phyloP scores from a whole-genome alignment of 2,329 filamentous ascomycete species.

The Fusarium nygamai region DNA sequence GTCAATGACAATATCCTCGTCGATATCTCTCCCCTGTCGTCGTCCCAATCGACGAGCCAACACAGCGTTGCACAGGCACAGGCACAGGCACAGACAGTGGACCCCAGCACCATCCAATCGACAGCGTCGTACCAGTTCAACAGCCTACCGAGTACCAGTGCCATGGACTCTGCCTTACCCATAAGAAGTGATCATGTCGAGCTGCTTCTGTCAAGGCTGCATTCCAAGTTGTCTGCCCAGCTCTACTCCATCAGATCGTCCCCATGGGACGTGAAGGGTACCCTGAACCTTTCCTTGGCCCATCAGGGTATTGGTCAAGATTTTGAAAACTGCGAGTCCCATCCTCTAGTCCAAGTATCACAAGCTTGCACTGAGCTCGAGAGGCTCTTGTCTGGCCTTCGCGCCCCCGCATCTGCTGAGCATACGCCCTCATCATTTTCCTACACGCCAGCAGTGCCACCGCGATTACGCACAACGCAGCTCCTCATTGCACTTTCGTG shows the following conservation, averaged over 20 bases:
- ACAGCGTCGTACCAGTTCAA: background rate
- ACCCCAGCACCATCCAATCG: background rate
- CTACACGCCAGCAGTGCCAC: background rate
- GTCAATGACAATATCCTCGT: background rate
- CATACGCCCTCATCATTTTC: background rate
- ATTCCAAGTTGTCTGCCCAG: background rate
- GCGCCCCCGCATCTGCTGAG: background rate
- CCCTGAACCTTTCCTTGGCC: slow-evolving; percentile 66
- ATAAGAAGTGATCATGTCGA: background rate
- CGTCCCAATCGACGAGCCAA: background rate
- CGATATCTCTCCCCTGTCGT: background rate
- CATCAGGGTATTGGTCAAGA: background rate
- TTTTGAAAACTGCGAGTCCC: background rate
- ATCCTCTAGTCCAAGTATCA: slow-evolving; percentile 6
- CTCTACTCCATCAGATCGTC: background rate
- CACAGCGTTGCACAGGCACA: background rate
- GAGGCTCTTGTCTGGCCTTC: background rate
- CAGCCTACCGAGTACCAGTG: background rate
- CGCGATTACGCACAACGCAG: slow-evolving; percentile 1
- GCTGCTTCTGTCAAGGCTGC: background rate
- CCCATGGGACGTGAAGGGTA: slow-evolving; percentile 50
- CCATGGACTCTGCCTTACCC: background rate
- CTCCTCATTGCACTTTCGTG: slow-evolving; percentile 9
- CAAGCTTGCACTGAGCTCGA: background rate
- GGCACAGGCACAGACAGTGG: background rate